These are phyloP conservation scores for Saturnispora halmiae DNA, from an alignment of 805 yeast genomes.

Conservation along the genomic window DNA sequence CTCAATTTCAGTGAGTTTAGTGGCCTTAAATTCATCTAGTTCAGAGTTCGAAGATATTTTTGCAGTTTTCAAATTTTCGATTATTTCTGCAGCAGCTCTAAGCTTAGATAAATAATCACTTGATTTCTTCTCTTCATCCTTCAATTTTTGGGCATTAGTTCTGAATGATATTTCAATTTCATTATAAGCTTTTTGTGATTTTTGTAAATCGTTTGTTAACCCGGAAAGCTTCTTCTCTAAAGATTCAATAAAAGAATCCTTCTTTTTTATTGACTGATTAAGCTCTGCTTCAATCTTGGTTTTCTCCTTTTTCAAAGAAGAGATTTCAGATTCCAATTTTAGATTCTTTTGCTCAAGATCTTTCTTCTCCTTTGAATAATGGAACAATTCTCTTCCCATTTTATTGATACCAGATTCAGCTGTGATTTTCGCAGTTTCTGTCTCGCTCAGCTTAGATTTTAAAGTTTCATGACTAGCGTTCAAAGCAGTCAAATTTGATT, in stretches of 20 bases:
- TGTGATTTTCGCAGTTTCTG: conserved; percentile 31
- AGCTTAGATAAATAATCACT: conserved; percentile 17
- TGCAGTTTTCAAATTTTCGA: conserved; percentile 22
- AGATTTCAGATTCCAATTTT: conserved; percentile 34
- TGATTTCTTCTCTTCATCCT: conserved; percentile 19
- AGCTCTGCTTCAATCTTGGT: conserved; percentile 17
- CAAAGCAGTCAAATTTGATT: conserved; percentile 15
- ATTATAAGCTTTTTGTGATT: conserved; percentile 20
- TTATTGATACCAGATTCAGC: conserved; percentile 86
- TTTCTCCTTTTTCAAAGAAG: conserved; percentile 28
- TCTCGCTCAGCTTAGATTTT: conserved; percentile 23
- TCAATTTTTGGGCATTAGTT: conserved; percentile 21
- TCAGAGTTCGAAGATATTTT: conserved; percentile 17
- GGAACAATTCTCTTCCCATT: conserved; percentile 76
- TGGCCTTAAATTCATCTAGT: conserved; percentile 10
- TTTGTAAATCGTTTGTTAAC: conserved; percentile 17
- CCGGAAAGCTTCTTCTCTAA: conserved; percentile 17
- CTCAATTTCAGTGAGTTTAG: conserved; percentile 3
- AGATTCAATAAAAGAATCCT: conserved; percentile 18
- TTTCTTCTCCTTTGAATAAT: conserved; percentile 51
- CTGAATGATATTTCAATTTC: conserved; percentile 19
- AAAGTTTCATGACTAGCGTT: conserved; percentile 22
- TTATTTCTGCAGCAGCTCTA: conserved; percentile 22
- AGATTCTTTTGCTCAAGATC: conserved; percentile 37
- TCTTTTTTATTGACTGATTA: conserved; percentile 19